Evolutionary conservation across 2,329 filamentous ascomycete species (phyloP).

Genomic region (Pseudofabraea citricarpa): DNA sequence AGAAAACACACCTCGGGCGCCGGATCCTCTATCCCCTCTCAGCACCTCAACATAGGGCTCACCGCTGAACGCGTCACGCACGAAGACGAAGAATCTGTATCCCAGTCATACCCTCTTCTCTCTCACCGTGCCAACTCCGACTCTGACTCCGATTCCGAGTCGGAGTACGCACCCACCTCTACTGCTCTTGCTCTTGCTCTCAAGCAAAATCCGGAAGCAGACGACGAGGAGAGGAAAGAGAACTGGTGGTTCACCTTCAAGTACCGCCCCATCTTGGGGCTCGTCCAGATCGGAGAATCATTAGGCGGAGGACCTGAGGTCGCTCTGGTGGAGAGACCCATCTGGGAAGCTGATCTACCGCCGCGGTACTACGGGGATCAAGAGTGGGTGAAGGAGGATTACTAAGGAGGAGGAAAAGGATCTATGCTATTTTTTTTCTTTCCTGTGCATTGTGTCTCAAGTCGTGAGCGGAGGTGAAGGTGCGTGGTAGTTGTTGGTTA

Average conservation of each 20-base stretch:
- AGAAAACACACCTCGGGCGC: slow-evolving; percentile 10
- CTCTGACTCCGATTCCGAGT: not conserved
- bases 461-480: too few species aligned
- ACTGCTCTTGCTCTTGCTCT: slow-evolving; percentile 4
- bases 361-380: slow-evolving; percentile 62
- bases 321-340: slow-evolving; percentile 80
- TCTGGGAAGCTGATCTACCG: slow-evolving; percentile 75
- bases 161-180: not conserved
- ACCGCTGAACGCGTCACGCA: not conserved
- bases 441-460: too few species aligned
- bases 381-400: slow-evolving; percentile 38
- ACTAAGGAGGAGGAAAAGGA: too few species aligned
- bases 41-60: slow-evolving; percentile 3
- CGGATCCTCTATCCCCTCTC: not conserved
- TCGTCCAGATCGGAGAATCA: slow-evolving; percentile 40
- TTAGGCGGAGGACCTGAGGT: slow-evolving; percentile 58
- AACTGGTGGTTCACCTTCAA: slow-evolving; percentile 77
- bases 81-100: slow-evolving; percentile 1
- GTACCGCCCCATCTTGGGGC: slow-evolving; percentile 87
- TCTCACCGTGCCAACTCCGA: not conserved
- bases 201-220: slow-evolving; percentile 22
- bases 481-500: too few species aligned
- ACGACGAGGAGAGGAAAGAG: slow-evolving; percentile 19
- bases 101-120: slow-evolving; percentile 11
- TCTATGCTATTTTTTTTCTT: too few species aligned